Percentiles rank a stretch among this genome's conserved stretches.
Evolutionary conservation across 345 rosid genomes (phyloP).

Genomic region (Brassica nigra): DNA sequence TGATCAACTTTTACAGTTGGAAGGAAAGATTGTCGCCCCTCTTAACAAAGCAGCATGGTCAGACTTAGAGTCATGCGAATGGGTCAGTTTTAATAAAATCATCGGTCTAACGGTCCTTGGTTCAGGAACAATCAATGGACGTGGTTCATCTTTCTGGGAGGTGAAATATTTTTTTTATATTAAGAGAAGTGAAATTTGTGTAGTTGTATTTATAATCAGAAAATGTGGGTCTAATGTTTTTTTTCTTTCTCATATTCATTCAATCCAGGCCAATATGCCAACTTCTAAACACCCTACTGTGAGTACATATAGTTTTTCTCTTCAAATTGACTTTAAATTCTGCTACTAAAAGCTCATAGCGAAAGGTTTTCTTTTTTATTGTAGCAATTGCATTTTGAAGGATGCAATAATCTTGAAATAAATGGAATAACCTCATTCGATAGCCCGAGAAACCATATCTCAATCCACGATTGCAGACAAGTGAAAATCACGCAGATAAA

Average conservation of each 20-base stretch:
- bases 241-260: neutral
- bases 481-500: slow-evolving; percentile 41
- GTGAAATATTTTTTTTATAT: neutral
- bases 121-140: slow-evolving; percentile 20
- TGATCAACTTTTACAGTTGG: neutral
- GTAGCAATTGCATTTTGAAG: slow-evolving; percentile 34
- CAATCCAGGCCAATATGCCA: neutral
- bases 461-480: slow-evolving; percentile 20
- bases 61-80: neutral
- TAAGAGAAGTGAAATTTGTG: neutral
- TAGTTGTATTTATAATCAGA: neutral
- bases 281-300: slow-evolving; percentile 12
- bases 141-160: slow-evolving; percentile 26
- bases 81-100: neutral
- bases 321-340: neutral
- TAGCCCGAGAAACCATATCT: slow-evolving; percentile 48
- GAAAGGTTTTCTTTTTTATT: neutral
- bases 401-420: slow-evolving; percentile 32
- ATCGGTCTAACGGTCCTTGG: slow-evolving; percentile 3
- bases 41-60: slow-evolving; percentile 21
- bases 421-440: slow-evolving; percentile 39
- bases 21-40: slow-evolving; percentile 16
- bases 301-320: neutral
- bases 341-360: neutral
- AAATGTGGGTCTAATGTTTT: neutral